phyloP scores from a whole-genome alignment of 2,329 filamentous ascomycete genomes.

The Cryphonectria radicalis region DNA sequence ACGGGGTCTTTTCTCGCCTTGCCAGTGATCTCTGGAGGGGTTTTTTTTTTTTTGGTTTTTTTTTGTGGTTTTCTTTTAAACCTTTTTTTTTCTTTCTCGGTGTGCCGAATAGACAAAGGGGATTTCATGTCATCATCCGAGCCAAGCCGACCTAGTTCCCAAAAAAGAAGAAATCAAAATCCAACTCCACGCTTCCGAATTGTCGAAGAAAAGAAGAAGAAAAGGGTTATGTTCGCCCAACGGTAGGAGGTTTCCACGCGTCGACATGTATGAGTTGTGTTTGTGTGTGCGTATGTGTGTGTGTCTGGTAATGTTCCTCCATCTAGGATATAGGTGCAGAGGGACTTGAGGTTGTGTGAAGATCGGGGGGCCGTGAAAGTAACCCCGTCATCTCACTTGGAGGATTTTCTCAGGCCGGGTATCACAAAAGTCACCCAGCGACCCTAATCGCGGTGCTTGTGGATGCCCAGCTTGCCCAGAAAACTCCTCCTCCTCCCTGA shows the following conservation, averaged over 20 bases:
- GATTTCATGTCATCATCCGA: constrained; percentile 15
- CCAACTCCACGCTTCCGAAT: constrained; percentile 24
- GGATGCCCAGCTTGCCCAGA: constrained; percentile 26
- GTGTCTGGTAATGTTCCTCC: background rate
- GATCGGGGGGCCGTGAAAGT: background rate
- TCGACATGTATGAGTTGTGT: background rate
- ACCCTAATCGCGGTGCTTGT: constrained; percentile 12
- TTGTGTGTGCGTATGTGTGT: background rate
- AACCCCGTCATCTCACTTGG: background rate
- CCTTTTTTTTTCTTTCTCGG: background rate
- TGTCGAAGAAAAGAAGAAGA: background rate
- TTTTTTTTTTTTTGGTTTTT: background rate
- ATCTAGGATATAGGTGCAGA: background rate
- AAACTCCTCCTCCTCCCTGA: constrained; percentile 26
- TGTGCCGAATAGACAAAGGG: constrained; percentile 16
- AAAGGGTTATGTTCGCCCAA: background rate
- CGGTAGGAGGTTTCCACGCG: background rate
- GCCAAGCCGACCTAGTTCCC: constrained; percentile 1
- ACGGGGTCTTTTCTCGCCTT: constrained; percentile 4
- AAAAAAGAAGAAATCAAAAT: background rate
- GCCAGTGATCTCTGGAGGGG: background rate
- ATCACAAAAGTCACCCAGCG: background rate
- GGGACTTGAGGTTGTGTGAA: background rate
- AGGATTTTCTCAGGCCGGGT: too few relatives aligned
- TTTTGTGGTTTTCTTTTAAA: background rate